Evolutionary conservation across 345 rosid genomes (phyloP), one percentile per base, ranked within the genome.

Genomic region (Boechera stricta): DNA sequence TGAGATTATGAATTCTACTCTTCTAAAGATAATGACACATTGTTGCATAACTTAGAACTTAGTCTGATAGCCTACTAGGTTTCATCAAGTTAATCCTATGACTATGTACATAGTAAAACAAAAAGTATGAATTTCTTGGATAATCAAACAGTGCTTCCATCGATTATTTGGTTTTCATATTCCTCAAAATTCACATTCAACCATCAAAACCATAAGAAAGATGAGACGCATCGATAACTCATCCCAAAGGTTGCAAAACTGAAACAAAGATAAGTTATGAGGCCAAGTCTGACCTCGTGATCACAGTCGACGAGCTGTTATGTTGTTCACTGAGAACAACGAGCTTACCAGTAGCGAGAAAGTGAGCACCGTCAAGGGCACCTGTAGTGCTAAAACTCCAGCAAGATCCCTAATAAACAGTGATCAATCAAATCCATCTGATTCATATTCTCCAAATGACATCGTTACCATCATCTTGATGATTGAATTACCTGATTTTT

Each of bases 251-350:
- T 21, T 21, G 24, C 24, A 21, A 21, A 21, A 21, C 24, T 21
- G 24, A 21, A 21, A 21, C 24, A 21, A 21, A 21, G 24, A 21
- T 1, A 21, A 21, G 24, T 21, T 21, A 21, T 21, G 24, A 21
- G 24, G 24, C 24, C 24, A 21, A 21, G 24, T 21, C 24, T 21
- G 24, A 21, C 94, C 96, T 94, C 94, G 12, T 94, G 97, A 73
- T 91, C 98, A 71, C 98, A 94, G 76, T 94, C 98, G 59, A 94
- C 96, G 44, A 94, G 94, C 88, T 21, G 24, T 21, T 21, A 21
- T 91, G 96, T 65, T 94, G 98, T 81, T 94, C 97, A 48, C 98
- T 94, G n/a, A 94, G 97, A 81, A 96, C 90, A 44, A 86, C 93
- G 26, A 94, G 97, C 18, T 91, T 70, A 44, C 93, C 94, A 4